phyloP scores from a whole-genome alignment of 176 grass and related monocot genomes.

The Metroxylon sagu region DNA sequence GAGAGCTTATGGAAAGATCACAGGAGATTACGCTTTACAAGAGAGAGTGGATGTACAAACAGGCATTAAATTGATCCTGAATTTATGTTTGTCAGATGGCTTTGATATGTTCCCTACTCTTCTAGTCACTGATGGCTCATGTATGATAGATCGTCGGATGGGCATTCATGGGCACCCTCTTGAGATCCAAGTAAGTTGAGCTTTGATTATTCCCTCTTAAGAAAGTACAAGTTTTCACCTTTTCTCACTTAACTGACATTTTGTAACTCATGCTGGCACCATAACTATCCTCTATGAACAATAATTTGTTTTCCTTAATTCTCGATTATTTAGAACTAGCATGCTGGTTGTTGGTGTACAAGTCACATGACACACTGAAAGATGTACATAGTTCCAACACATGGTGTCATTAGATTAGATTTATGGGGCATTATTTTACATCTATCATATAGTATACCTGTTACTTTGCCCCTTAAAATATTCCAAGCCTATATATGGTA shows the following conservation, averaged over 20 bases:
- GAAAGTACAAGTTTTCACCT: not conserved
- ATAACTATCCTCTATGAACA: no score
- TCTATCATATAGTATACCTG: no score
- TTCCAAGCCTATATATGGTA: no score
- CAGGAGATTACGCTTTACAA: constrained; percentile 36
- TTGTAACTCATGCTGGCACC: no score
- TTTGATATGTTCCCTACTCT: constrained; percentile 50
- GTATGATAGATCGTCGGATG: constrained; percentile 47
- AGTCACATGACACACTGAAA: no score
- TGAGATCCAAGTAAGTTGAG: constrained; percentile 38
- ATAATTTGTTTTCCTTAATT: no score
- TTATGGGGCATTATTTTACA: no score
- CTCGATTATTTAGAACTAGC: no score
- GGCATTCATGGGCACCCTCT: constrained; percentile 48
- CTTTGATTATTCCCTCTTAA: not conserved
- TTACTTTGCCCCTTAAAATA: no score
- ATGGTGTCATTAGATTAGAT: no score
- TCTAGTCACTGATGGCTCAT: constrained; percentile 43
- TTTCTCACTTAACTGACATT: not conserved
- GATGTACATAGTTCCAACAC: no score
- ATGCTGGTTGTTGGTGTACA: no score
- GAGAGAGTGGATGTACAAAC: constrained; percentile 45
- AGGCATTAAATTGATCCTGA: constrained; percentile 35
- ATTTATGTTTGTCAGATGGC: constrained; percentile 38
- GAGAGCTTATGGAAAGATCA: constrained; percentile 49